Evolutionary conservation across 75 land plant species (phyloP).

Genomic region (Ceratopteris richardii): DNA sequence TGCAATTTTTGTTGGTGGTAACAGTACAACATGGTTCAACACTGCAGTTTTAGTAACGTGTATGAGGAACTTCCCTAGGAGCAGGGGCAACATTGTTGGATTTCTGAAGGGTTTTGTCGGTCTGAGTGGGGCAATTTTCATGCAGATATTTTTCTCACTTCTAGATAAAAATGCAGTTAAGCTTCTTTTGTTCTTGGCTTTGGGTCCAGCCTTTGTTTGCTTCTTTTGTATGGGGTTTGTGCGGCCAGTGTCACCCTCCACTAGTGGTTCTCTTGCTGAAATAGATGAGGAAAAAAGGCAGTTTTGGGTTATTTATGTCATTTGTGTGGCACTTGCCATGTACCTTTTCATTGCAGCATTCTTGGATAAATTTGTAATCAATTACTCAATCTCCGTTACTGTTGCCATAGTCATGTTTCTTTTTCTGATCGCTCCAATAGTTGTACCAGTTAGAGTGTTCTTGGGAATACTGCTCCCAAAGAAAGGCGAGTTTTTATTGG

Average conservation of each 20-base stretch:
- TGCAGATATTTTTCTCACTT: slow-evolving; percentile 18
- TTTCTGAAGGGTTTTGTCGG: slow-evolving; percentile 30
- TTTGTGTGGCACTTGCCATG: slow-evolving; percentile 16
- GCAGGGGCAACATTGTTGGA: slow-evolving; percentile 29
- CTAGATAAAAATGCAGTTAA: slow-evolving; percentile 4
- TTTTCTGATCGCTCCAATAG: slow-evolving; percentile 20
- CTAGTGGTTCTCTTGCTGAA: neutral
- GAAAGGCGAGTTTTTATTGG: too few relatives aligned
- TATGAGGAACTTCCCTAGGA: slow-evolving; percentile 34
- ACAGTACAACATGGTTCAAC: slow-evolving; percentile 27
- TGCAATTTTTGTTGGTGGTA: slow-evolving; percentile 19
- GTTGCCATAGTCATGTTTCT: slow-evolving; percentile 14
- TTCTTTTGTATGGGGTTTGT: slow-evolving; percentile 18
- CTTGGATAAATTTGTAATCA: slow-evolving; percentile 2
- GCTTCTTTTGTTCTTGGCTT: slow-evolving; percentile 15
- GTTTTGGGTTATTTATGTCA: slow-evolving; percentile 8
- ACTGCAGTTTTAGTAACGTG: slow-evolving; percentile 27
- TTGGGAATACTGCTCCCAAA: neutral
- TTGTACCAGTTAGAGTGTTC: slow-evolving; percentile 11
- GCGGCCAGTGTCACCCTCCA: slow-evolving; percentile 15
- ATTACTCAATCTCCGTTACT: neutral
- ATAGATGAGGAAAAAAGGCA: slow-evolving; percentile 14
- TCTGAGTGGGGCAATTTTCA: slow-evolving; percentile 31
- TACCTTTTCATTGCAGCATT: slow-evolving; percentile 11
- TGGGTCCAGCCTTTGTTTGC: slow-evolving; percentile 18